Base-by-base conservation (phyloP, 768 basidiomycete species). In the Boletus speciosus region DNA sequence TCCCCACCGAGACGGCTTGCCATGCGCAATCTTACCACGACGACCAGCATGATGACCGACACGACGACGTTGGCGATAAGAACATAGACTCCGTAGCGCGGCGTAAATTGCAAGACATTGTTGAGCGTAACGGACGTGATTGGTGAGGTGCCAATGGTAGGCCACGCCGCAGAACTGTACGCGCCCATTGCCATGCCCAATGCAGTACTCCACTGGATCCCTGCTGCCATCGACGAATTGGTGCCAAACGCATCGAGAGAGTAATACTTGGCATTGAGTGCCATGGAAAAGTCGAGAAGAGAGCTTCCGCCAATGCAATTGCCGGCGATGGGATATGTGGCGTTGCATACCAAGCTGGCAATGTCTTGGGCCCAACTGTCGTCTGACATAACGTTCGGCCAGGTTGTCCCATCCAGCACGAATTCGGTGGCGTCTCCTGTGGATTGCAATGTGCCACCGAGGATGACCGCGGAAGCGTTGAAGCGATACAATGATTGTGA, bases 301-400 rank as follows among this genome's bases (percentile, higher is more conserved):
- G 52, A 57, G 4, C 6, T 9, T 12, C 21, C 6, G 8, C 29
- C 34, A 11, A 8, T 3, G n/a, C 52, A 48, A 21, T 6, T 9
- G 6, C 25, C 31, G 4, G 37, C 19, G 34, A 10, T 3, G 34
- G 41, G 50, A 15, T 29, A 27, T 1, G 42, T 44, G 32, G 39
- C 10, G 15, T 42, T 42, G 35, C 54, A 51, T n/a, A 58, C 25
- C 32, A 56, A 7, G 35, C 34, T 46, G 14, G 7, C 27, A 15
- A 56, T 56, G 12, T 56, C 40, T 37, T 15, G 31, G 14, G 40
- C 54, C 54, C 57, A 51, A 3, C 2, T 19, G 12, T 43, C 19
- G 35, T 11, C 21, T 10, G 47, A 29, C 49, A 35, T 51, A 10
- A 31, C 25, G 21, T 42, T 40, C 10, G 49, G 44, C 49, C 40